A percentile compares a stretch with the other conserved stretches of the same genome.
These are phyloP conservation scores for Fragosphaeria purpurea DNA, from an alignment of 2,329 filamentous ascomycete species.

Conservation along the genomic window DNA sequence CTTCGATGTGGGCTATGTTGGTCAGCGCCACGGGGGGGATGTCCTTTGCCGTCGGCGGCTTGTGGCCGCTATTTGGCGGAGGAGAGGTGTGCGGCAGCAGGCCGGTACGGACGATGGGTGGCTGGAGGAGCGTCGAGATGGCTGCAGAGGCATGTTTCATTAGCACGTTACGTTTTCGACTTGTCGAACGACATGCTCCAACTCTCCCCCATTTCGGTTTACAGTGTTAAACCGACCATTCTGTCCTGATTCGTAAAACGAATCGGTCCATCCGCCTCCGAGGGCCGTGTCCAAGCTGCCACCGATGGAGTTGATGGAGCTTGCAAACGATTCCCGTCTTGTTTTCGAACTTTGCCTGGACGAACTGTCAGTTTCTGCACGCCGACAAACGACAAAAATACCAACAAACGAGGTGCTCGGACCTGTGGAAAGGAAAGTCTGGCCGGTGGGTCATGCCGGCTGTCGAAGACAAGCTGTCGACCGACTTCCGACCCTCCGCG, in stretches of 20 bases:
- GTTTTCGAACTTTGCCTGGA: conserved; percentile 23
- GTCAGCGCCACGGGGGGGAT: conserved; percentile 89
- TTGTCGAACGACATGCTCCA: too few relatives aligned
- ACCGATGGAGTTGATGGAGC: conserved; percentile 79
- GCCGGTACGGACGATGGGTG: conserved; percentile 81
- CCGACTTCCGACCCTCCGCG: conserved; percentile 50
- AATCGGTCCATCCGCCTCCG: conserved; percentile 41
- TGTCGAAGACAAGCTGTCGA: conserved; percentile 52
- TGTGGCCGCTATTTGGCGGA: conserved; percentile 61
- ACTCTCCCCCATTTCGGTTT: too few relatives aligned
- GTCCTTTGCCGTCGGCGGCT: conserved; percentile 73
- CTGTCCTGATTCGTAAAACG: conserved; percentile 62
- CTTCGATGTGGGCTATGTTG: conserved; percentile 74
- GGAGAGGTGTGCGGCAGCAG: conserved; percentile 69
- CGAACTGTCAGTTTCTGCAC: background rate
- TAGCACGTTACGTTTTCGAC: too few relatives aligned
- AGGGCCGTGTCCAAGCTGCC: conserved; percentile 67
- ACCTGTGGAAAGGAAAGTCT: conserved; percentile 54
- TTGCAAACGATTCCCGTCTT: conserved; percentile 72
- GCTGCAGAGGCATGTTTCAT: conserved; percentile 35
- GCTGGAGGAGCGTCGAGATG: conserved; percentile 87
- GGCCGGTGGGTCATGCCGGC: conserved; percentile 31
- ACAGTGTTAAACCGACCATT: conserved; percentile 49
- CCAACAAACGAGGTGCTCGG: too few relatives aligned
- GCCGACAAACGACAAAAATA: too few relatives aligned